These are phyloP conservation scores for Graphilbum ipis-grandicollis DNA, from an alignment of 2,329 filamentous ascomycete genomes.

Conservation along the genomic window DNA sequence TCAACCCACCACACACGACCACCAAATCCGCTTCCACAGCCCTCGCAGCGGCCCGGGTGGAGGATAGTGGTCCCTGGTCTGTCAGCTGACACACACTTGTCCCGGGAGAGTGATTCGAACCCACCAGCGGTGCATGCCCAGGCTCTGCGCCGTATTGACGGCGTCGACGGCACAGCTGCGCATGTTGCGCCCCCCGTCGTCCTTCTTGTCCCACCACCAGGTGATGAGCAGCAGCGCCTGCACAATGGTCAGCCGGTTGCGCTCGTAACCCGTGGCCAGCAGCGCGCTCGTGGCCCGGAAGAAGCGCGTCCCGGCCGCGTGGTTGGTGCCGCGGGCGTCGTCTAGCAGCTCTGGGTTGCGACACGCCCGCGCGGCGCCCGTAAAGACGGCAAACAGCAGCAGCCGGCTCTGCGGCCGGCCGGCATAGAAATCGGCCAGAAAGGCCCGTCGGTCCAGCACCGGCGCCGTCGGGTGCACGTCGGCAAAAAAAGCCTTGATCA, in stretches of 20 bases:
- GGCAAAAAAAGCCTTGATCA: slow-evolving; percentile 5
- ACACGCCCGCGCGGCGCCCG: slow-evolving; percentile 6
- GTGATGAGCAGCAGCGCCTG: slow-evolving; percentile 7
- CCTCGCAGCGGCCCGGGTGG: neutral
- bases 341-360: slow-evolving; percentile 6
- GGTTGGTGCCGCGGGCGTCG: slow-evolving; percentile 5
- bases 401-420: slow-evolving; percentile 5
- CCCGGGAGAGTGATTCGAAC: too few relatives aligned
- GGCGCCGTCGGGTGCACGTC: slow-evolving; percentile 8
- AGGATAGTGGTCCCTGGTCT: slow-evolving; percentile 3
- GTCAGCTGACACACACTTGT: neutral
- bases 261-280: slow-evolving; percentile 7
- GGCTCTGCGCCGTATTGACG: slow-evolving; percentile 8
- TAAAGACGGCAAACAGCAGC: slow-evolving; percentile 8
- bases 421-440: slow-evolving; percentile 5
- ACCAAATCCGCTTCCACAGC: slow-evolving; percentile 8
- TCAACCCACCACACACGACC: slow-evolving; percentile 5
- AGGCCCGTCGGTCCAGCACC: slow-evolving; percentile 3
- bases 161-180: slow-evolving; percentile 7
- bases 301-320: slow-evolving; percentile 6
- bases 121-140: slow-evolving; percentile 9
- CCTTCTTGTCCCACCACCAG: slow-evolving; percentile 9
- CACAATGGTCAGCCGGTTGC: slow-evolving; percentile 1
- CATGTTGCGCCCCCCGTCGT: slow-evolving; percentile 8
- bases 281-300: slow-evolving; percentile 7